phyloP scores from a whole-genome alignment of 2,329 filamentous ascomycete species.

The Pseudohalonectria lignicola region DNA sequence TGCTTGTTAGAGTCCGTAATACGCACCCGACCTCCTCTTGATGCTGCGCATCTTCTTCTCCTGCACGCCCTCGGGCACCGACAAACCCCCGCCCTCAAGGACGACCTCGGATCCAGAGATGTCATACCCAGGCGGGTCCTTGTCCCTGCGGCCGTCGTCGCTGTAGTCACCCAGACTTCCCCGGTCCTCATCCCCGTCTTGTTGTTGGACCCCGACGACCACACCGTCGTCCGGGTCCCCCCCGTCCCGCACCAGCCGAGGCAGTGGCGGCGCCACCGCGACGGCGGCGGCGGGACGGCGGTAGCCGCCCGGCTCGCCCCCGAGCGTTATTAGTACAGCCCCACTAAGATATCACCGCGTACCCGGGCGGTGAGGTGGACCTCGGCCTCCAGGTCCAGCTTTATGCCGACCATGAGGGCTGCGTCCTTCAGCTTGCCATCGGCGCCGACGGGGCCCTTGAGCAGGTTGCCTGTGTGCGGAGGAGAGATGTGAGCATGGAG shows the following conservation, averaged over 20 bases:
- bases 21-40: background rate
- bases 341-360: constrained; percentile 49
- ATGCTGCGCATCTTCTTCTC: background rate
- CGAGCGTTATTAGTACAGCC: constrained; percentile 31
- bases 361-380: constrained; percentile 50
- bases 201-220: too few species aligned
- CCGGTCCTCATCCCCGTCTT: too few species aligned
- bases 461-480: constrained; percentile 37
- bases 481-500: too few species aligned
- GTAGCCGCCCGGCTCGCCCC: too few species aligned
- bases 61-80: background rate
- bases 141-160: background rate
- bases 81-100: too few species aligned
- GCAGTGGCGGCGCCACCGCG: too few species aligned
- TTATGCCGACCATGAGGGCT: constrained; percentile 49
- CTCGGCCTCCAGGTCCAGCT: constrained; percentile 52
- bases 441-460: constrained; percentile 45
- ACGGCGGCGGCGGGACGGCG: too few species aligned
- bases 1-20: too few species aligned
- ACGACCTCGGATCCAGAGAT: too few species aligned
- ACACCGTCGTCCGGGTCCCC: too few species aligned
- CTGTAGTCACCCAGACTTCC: background rate
- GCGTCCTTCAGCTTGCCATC: constrained; percentile 46
- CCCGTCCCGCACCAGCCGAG: too few species aligned
- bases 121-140: background rate